Evolutionary conservation across 1,139 yeast genomes (phyloP).

Genomic region (Zygoascus meyerae): DNA sequence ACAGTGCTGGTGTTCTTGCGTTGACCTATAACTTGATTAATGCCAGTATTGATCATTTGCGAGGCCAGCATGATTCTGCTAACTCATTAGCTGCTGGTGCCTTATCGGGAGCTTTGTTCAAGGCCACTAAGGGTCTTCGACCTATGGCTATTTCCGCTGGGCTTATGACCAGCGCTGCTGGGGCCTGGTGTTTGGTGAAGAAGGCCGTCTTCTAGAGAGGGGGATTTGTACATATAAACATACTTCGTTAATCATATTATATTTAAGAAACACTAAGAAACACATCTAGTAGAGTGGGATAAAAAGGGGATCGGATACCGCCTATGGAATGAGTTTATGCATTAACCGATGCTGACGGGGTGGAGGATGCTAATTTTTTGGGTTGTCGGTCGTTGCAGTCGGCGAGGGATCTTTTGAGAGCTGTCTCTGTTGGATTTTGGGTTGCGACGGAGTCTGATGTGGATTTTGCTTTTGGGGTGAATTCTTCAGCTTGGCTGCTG

Average conservation of each 20-base stretch:
- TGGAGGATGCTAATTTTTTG: neutral
- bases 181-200: slow-evolving; percentile 86
- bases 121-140: slow-evolving; percentile 74
- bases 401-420: too few relatives aligned
- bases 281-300: too few relatives aligned
- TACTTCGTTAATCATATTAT: too few relatives aligned
- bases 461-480: too few relatives aligned
- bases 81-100: slow-evolving; percentile 90
- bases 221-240: slow-evolving; percentile 4
- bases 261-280: too few relatives aligned
- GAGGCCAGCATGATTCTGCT: slow-evolving; percentile 83
- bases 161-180: slow-evolving; percentile 85
- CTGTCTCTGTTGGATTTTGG: too few relatives aligned
- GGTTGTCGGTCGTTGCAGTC: slow-evolving; percentile 1
- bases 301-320: too few relatives aligned
- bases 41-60: slow-evolving; percentile 63
- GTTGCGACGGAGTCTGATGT: too few relatives aligned
- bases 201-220: slow-evolving; percentile 30
- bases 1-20: slow-evolving; percentile 91
- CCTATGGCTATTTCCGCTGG: slow-evolving; percentile 88
- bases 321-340: too few relatives aligned
- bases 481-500: too few relatives aligned
- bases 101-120: slow-evolving; percentile 84
- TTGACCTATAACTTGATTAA: slow-evolving; percentile 80
- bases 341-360: neutral